Evolutionary conservation across 345 rosid genomes (phyloP).

Genomic region (Corchorus capsularis): DNA sequence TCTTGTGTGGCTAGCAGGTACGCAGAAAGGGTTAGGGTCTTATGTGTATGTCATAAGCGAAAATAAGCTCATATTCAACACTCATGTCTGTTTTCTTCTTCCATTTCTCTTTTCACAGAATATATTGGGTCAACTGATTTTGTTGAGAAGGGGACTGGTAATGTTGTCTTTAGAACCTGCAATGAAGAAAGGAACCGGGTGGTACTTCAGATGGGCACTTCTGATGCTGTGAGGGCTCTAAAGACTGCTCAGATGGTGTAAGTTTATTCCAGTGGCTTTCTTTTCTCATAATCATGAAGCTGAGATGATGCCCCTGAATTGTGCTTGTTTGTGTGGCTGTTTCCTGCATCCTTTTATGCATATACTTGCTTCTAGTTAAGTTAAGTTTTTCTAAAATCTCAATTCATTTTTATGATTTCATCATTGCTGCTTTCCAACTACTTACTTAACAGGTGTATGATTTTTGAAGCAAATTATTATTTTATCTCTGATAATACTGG

Average conservation of each 20-base stretch:
- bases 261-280: conserved; percentile 20
- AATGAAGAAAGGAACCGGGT: conserved; percentile 57
- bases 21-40: background rate
- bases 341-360: background rate
- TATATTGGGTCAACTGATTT: conserved; percentile 63
- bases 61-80: background rate
- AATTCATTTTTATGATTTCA: background rate
- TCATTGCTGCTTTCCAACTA: background rate
- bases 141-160: conserved; percentile 84
- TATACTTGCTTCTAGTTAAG: background rate
- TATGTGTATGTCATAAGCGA: background rate
- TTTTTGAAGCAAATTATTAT: background rate
- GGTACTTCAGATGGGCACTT: conserved; percentile 91
- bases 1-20: background rate
- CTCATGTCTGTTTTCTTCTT: background rate
- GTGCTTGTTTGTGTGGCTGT: background rate
- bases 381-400: background rate
- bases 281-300: background rate
- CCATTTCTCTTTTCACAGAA: conserved; percentile 44
- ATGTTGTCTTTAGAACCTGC: conserved; percentile 84
- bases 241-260: conserved; percentile 83
- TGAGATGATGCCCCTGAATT: background rate
- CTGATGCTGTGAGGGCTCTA: conserved; percentile 91
- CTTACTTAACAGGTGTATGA: background rate
- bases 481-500: background rate